A percentile compares a stretch with the other conserved stretches of the same genome.
Conservation (phyloP, 2,329 filamentous ascomycete genomes). For the Aspergillus costaricaensis region DNA sequence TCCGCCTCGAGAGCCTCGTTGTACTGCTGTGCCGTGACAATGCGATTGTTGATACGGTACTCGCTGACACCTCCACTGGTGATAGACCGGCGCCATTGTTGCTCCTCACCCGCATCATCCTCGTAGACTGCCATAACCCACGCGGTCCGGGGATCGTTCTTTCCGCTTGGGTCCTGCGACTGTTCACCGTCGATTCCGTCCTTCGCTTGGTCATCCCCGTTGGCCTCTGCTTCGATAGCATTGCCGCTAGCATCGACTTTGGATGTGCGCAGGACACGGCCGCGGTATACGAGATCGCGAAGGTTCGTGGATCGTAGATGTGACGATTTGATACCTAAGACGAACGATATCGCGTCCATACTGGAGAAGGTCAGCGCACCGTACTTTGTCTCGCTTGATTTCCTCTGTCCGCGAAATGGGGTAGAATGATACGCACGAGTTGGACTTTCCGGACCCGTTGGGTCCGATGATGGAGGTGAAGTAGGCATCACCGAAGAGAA, state of each 20-base stretch:
- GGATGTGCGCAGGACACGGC: conserved; percentile 85
- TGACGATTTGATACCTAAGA: conserved; percentile 97
- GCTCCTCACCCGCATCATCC: conserved; percentile 92
- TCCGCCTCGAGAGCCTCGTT: conserved; percentile 89
- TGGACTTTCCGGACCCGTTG: conserved; percentile 99
- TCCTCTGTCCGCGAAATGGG: background rate
- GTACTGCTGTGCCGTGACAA: conserved; percentile 87
- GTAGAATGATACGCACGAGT: conserved; percentile 66
- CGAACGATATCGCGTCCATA: conserved; percentile 99
- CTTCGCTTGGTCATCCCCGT: conserved; percentile 61
- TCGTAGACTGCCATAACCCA: conserved; percentile 99
- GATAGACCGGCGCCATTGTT: conserved; percentile 94
- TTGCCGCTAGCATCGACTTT: conserved; percentile 87
- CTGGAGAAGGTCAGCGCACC: conserved; percentile 50
- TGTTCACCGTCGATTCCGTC: conserved; percentile 60
- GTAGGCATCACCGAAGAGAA: conserved; percentile 95
- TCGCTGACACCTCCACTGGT: conserved; percentile 86
- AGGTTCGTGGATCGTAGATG: conserved; percentile 92
- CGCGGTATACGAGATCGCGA: conserved; percentile 93
- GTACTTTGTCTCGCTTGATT: background rate
- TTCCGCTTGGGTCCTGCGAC: conserved; percentile 58
- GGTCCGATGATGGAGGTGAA: conserved; percentile 99
- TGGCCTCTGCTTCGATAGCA: conserved; percentile 63
- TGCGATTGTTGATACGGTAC: conserved; percentile 92
- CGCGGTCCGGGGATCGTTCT: conserved; percentile 83